Percentiles rank a stretch among this genome's conserved stretches.
Evolutionary conservation across 2,329 filamentous ascomycete species (phyloP).

Genomic region (Penicillium sp.): DNA sequence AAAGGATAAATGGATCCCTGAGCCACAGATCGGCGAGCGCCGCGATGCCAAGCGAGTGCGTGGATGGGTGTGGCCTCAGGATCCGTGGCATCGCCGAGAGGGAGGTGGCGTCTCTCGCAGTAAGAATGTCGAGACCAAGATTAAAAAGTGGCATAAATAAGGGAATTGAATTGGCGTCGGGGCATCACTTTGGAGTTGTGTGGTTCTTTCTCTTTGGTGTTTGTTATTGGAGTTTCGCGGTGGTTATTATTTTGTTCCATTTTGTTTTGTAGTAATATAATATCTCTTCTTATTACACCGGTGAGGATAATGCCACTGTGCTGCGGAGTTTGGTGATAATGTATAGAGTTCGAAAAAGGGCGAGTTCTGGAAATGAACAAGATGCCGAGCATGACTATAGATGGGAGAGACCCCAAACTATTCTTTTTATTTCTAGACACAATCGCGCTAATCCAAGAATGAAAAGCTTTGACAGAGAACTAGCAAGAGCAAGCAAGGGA

Average conservation of each 20-base stretch:
- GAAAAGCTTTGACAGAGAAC: too few species aligned
- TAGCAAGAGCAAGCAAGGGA: too few species aligned
- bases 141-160: slow-evolving; percentile 38
- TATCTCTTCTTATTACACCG: neutral
- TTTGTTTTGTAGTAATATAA: neutral
- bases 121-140: slow-evolving; percentile 21
- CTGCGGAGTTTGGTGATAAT: too few species aligned
- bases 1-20: slow-evolving; percentile 59
- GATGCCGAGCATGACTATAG: too few species aligned
- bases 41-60: slow-evolving; percentile 54
- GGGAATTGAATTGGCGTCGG: too few species aligned
- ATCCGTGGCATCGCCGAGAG: slow-evolving; percentile 55
- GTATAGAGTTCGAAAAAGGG: too few species aligned
- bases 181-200: too few species aligned
- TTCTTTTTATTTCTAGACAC: too few species aligned
- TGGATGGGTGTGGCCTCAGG: slow-evolving; percentile 59
- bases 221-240: neutral
- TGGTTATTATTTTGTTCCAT: slow-evolving; percentile 1
- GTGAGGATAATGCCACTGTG: too few species aligned
- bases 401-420: too few species aligned
- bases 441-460: too few species aligned
- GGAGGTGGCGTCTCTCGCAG: slow-evolving; percentile 34
- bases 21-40: slow-evolving; percentile 54
- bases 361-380: too few species aligned
- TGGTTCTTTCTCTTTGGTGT: neutral